These are phyloP conservation scores for Ambrosia trifida DNA, from an alignment of 129 eudicot genomes.

Conservation along the genomic window DNA sequence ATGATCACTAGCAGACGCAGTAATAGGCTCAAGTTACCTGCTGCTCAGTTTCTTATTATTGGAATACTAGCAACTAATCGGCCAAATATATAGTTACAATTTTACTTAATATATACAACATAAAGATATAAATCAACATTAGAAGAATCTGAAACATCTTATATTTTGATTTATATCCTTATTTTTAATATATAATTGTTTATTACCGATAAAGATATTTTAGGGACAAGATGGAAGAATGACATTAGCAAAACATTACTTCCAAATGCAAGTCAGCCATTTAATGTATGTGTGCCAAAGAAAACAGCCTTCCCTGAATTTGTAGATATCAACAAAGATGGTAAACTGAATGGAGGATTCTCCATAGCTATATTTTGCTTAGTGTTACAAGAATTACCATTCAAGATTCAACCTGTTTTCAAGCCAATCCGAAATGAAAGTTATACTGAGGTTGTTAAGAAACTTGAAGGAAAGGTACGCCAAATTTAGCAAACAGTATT, in stretches of 20 bases:
- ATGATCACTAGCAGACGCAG: too few relatives aligned
- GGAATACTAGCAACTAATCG: too few relatives aligned
- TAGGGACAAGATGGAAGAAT: constrained; percentile 19
- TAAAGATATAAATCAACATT: neutral
- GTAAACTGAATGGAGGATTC: constrained; percentile 26
- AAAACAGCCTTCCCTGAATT: constrained; percentile 16
- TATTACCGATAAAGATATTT: constrained; percentile 12
- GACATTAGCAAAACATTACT: neutral
- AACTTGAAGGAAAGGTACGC: constrained; percentile 10
- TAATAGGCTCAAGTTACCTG: too few relatives aligned
- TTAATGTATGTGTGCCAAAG: constrained; percentile 24
- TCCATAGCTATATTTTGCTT: constrained; percentile 35
- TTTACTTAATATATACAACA: too few relatives aligned
- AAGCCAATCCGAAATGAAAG: constrained; percentile 4
- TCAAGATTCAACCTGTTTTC: constrained; percentile 27
- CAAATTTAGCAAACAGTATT: neutral
- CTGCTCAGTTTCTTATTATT: too few relatives aligned
- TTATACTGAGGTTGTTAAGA: constrained; percentile 7
- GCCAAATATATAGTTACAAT: too few relatives aligned
- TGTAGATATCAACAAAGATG: constrained; percentile 24
- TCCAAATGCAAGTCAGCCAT: neutral
- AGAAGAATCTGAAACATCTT: neutral
- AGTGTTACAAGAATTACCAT: constrained; percentile 17
- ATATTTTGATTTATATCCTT: neutral
- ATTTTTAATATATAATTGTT: neutral